Conservation (phyloP, 768 basidiomycete genomes). For the Russula griseocarnosa region DNA sequence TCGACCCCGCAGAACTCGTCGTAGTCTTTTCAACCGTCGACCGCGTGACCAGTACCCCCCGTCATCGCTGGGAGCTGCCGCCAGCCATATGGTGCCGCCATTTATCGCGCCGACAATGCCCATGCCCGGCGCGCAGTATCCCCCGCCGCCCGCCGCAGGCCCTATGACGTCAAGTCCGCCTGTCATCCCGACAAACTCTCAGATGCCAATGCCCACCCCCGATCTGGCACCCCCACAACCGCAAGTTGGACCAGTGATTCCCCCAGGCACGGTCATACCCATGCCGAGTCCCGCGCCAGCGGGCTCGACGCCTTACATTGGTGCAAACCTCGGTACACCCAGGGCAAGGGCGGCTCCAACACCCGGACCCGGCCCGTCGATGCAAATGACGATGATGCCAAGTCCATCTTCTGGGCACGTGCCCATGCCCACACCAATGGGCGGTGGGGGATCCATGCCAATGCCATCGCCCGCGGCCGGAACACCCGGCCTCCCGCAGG, state of each 20-base stretch:
- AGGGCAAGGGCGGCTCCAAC: background rate
- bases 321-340: background rate
- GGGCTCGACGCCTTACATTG: slow-evolving; percentile 21
- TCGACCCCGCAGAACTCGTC: slow-evolving; percentile 11
- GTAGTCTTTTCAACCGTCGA: slow-evolving; percentile 10
- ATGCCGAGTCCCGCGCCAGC: slow-evolving; percentile 17
- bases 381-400: background rate
- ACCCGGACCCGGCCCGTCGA: background rate
- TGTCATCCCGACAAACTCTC: background rate
- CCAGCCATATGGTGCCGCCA: background rate
- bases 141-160: background rate
- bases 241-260: slow-evolving; percentile 16
- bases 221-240: background rate
- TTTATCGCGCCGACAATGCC: slow-evolving; percentile 1
- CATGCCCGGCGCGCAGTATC: slow-evolving; percentile 16
- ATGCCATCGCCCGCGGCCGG: slow-evolving; percentile 16
- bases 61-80: slow-evolving; percentile 6
- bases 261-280: background rate
- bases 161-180: background rate
- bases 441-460: background rate
- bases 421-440: slow-evolving; percentile 14
- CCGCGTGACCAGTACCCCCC: slow-evolving; percentile 2
- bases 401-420: background rate
- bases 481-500: background rate
- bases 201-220: slow-evolving; percentile 24